Evolutionary conservation across 495 filamentous ascomycete genomes (phyloP).

Genomic region (Hypoxylon crocopeplum): DNA sequence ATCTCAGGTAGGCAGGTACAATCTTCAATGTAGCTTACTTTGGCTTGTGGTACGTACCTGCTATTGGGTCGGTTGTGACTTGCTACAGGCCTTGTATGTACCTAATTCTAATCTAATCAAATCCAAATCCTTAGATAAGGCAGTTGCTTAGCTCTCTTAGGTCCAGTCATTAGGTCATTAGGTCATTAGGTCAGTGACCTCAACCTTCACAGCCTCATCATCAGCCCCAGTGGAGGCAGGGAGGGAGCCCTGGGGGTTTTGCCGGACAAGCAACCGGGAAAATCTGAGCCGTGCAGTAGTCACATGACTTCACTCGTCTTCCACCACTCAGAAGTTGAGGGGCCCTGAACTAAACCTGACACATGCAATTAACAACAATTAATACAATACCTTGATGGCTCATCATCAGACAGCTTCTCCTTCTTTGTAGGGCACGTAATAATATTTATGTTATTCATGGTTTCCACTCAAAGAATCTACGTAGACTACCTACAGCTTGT

Average conservation of each 20-base stretch:
- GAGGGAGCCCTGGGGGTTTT: no score
- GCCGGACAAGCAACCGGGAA: conserved; percentile 17
- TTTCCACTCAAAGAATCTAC: no score
- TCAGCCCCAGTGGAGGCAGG: conserved; percentile 29
- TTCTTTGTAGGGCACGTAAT: no score
- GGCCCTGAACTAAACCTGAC: background rate
- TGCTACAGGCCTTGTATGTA: background rate
- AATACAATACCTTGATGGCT: conserved; percentile 24
- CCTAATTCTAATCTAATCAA: no score
- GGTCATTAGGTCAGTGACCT: background rate
- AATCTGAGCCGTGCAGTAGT: background rate
- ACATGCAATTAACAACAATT: conserved; percentile 8
- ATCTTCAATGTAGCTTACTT: conserved; percentile 10
- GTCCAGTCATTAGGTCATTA: background rate
- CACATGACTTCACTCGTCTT: conserved; percentile 12
- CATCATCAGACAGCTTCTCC: no score
- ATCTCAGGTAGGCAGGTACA: conserved; percentile 29
- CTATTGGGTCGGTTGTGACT: conserved; percentile 10
- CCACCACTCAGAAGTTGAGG: background rate
- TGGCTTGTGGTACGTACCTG: background rate
- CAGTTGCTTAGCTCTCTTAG: background rate
- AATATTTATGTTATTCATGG: no score
- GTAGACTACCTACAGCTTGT: background rate
- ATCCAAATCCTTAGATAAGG: no score
- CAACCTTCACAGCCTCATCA: conserved; percentile 13